Percentiles rank a stretch among this genome's conserved stretches.
These are phyloP conservation scores for Vitis vinifera DNA, from an alignment of 164 flowering plant species.

Conservation along the genomic window DNA sequence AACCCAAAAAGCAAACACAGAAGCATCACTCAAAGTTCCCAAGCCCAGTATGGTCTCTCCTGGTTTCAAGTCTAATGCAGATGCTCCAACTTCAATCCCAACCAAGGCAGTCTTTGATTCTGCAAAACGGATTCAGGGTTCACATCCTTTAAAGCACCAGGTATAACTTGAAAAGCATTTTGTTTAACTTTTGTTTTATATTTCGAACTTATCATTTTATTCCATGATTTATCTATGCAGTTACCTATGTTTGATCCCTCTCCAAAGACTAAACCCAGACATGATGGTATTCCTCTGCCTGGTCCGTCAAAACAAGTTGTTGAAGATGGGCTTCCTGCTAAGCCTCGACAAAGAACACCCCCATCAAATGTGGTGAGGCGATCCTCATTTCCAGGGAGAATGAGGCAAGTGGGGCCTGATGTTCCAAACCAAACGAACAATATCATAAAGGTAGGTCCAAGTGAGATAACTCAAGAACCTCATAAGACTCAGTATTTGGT, in stretches of 20 bases:
- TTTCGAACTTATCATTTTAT: neutral
- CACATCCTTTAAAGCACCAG: conserved; percentile 66
- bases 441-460: conserved; percentile 25
- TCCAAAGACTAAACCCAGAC: conserved; percentile 68
- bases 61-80: conserved; percentile 48
- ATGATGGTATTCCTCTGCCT: conserved; percentile 61
- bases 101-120: conserved; percentile 48
- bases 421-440: conserved; percentile 24
- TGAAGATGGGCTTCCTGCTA: conserved; percentile 63
- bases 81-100: conserved; percentile 31
- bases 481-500: conserved; percentile 24
- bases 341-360: conserved; percentile 60
- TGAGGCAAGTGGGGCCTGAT: conserved; percentile 43
- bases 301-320: conserved; percentile 43
- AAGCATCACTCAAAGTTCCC: conserved; percentile 55
- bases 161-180: conserved; percentile 26
- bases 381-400: conserved; percentile 56
- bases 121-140: conserved; percentile 45
- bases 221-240: conserved; percentile 37
- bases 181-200: neutral
- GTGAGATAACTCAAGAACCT: conserved; percentile 31
- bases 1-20: conserved; percentile 46
- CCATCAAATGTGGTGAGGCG: conserved; percentile 50
- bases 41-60: conserved; percentile 43
- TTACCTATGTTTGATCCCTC: conserved; percentile 57